These are phyloP conservation scores for Chenopodium formosanum DNA, from an alignment of 148 eudicot species.

Conservation along the genomic window DNA sequence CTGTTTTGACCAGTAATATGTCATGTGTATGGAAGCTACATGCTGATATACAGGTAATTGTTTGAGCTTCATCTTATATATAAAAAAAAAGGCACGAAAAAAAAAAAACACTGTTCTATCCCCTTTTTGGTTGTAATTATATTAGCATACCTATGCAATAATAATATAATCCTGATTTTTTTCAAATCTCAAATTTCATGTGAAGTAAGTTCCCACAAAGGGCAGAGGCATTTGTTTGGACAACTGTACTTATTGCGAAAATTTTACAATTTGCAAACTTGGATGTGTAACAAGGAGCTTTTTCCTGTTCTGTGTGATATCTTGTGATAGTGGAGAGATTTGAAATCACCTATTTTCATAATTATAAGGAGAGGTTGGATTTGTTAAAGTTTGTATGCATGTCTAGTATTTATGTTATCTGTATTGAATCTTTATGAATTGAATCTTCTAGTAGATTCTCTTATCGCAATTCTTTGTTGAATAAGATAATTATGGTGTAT, in stretches of 20 bases:
- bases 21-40: constrained; percentile 87
- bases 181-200: not conserved
- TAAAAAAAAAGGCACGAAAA: too few species aligned
- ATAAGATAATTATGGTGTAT: not conserved
- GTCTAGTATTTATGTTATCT: not conserved
- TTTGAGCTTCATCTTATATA: not conserved
- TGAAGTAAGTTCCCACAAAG: not conserved
- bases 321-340: not conserved
- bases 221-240: not conserved
- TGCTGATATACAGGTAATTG: constrained; percentile 82
- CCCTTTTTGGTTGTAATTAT: not conserved
- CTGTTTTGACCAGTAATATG: constrained; percentile 60
- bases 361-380: not conserved
- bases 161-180: not conserved
- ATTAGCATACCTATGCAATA: not conserved
- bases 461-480: not conserved
- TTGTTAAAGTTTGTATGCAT: not conserved
- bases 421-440: not conserved
- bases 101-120: not conserved
- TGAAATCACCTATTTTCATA: not conserved
- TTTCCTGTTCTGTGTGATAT: not conserved
- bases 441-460: not conserved
- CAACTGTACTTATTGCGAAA: not conserved
- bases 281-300: not conserved
- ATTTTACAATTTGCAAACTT: not conserved